Percentiles rank a stretch among this genome's conserved stretches.
Conservation (phyloP, 2,329 filamentous ascomycete genomes). For the Xylaria sp. region DNA sequence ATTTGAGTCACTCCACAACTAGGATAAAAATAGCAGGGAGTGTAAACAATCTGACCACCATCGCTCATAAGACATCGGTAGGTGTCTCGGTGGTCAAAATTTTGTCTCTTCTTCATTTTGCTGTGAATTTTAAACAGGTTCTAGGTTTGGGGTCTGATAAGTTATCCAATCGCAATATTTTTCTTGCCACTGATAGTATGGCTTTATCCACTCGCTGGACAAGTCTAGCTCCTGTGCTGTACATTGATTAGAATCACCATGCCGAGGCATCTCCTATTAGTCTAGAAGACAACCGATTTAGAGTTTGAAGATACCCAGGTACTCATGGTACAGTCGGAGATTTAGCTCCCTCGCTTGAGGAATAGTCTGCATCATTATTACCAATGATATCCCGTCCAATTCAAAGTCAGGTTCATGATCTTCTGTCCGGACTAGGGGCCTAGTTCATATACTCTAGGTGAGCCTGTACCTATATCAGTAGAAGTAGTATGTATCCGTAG, state of each 20-base stretch:
- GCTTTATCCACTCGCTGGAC: background rate
- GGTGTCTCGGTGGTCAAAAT: background rate
- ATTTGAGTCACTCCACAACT: background rate
- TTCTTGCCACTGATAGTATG: background rate
- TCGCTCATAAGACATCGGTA: background rate
- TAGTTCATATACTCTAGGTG: no score
- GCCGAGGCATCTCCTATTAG: background rate
- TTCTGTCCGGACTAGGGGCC: background rate
- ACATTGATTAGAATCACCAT: background rate
- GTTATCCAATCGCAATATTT: background rate
- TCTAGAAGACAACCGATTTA: background rate
- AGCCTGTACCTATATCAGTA: background rate
- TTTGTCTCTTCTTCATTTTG: background rate
- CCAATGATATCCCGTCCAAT: background rate
- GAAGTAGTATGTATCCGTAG: background rate
- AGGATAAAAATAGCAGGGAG: slow-evolving; percentile 17
- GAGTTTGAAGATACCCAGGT: slow-evolving; percentile 2
- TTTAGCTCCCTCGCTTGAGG: background rate
- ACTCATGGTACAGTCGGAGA: background rate
- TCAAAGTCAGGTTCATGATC: background rate
- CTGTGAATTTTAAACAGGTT: background rate
- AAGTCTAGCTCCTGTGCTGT: background rate
- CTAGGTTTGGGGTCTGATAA: background rate
- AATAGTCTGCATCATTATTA: slow-evolving; percentile 3
- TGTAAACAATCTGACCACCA: background rate